Base-by-base conservation (phyloP, 495 filamentous ascomycete species). In the Astrothelium subdiscretum region DNA sequence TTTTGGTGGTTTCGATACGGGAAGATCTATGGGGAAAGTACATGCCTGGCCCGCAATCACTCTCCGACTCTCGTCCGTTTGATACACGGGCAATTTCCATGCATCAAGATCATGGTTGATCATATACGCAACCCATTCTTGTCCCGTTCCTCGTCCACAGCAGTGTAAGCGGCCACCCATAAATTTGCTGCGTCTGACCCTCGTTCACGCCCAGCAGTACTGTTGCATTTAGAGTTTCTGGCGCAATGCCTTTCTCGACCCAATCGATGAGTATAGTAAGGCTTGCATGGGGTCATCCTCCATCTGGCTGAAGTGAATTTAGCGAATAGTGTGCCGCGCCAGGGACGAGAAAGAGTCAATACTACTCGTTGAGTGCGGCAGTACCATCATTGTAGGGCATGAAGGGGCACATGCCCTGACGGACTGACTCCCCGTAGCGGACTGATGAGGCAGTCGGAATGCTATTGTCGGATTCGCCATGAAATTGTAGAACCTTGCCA, bases 401-500 rank as follows among this genome's bases (percentile, higher is more conserved):
- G 15, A 66, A 59, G 0, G 76, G 75, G 64, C 79, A 81, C 80
- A 82, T 84, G 57, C 74, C 68, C 8, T 64, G 67, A 13, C 78
- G 72, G 15, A 83, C 81, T 2, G 78, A 73, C 38, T 83, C 78
- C 60, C 74, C 74, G 61, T 79, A 83, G 27, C 74, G 74, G 6
- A 80, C 72, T 0, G 78, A 81, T 0, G 76, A 78, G 18, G 62
- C 77, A 0, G 78, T 70, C 0, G 80, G 78, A 35, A 83, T 79
- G 26, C 67, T 68, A 57, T 66, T 65, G 65, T 82, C 81, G 2
- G 76, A 71, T 67, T 82, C 79, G 32, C 81, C 80, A 62, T 84
- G 80, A 62, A 73, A 76, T 60, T 77, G 78, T 4, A 82, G 64
- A 57, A 84, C 63, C 67, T 83, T 83, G 13, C 79, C 79, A 26